phyloP scores from a whole-genome alignment of 2,329 filamentous ascomycete genomes.

The Cercospora sp. region DNA sequence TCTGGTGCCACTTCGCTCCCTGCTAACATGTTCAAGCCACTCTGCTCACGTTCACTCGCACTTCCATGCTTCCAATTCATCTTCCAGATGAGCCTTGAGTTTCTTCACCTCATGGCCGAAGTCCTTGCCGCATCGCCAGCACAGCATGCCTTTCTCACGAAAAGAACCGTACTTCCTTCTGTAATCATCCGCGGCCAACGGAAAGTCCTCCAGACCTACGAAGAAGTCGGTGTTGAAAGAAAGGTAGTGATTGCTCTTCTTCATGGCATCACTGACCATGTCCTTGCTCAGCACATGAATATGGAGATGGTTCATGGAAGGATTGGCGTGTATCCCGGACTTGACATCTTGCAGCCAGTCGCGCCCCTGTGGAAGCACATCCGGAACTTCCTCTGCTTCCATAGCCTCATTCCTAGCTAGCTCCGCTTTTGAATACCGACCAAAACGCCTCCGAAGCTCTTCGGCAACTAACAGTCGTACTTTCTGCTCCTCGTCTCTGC shows the following conservation, averaged over 20 bases:
- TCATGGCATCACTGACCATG: conserved; percentile 69
- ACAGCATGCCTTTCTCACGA: conserved; percentile 62
- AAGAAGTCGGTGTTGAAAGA: conserved; percentile 87
- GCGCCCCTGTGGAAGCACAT: conserved; percentile 65
- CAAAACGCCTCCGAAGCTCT: conserved; percentile 71
- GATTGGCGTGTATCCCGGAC: conserved; percentile 79
- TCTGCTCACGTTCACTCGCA: conserved; percentile 49
- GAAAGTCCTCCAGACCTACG: conserved; percentile 75
- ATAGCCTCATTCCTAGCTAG: conserved; percentile 64
- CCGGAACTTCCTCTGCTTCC: conserved; percentile 43
- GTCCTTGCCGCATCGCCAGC: conserved; percentile 77
- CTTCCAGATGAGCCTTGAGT: conserved; percentile 72
- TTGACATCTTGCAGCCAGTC: conserved; percentile 76
- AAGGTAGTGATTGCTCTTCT: conserved; percentile 86
- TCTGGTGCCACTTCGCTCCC: background rate
- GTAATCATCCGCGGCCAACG: conserved; percentile 65
- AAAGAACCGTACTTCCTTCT: conserved; percentile 62
- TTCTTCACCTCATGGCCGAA: conserved; percentile 73
- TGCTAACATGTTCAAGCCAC: background rate
- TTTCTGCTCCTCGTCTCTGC: conserved; percentile 60
- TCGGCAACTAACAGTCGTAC: conserved; percentile 67
- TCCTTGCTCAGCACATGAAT: conserved; percentile 84
- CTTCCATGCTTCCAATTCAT: conserved; percentile 77
- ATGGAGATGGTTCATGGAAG: conserved; percentile 90
- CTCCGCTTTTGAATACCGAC: conserved; percentile 63